Evolutionary conservation across 441 rosid species (phyloP).

Genomic region (Adansonia rubrostipa): DNA sequence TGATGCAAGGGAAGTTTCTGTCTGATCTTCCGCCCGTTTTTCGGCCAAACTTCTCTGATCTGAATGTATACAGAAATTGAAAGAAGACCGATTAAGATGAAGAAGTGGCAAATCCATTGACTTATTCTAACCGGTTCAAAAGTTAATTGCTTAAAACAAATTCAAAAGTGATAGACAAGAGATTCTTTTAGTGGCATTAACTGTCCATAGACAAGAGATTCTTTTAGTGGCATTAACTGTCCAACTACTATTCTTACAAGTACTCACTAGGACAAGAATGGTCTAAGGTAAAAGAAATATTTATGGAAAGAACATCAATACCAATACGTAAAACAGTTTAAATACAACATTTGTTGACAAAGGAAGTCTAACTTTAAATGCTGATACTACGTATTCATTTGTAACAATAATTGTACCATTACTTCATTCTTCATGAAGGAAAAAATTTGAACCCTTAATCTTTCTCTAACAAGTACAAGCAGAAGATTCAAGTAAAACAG

Average conservation of each 20-base stretch:
- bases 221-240: neutral
- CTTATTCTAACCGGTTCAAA: slow-evolving; percentile 11
- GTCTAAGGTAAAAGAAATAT: neutral
- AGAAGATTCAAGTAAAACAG: neutral
- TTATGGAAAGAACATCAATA: slow-evolving; percentile 1
- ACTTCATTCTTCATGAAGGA: neutral
- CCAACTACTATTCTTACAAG: neutral
- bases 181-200: neutral
- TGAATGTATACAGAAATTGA: slow-evolving; percentile 32
- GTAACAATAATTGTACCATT: slow-evolving; percentile 3
- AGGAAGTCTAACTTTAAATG: neutral
- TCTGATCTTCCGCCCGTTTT: slow-evolving; percentile 52
- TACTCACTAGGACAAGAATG: slow-evolving; percentile 2
- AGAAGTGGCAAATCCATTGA: neutral
- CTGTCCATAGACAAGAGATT: neutral
- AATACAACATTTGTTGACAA: neutral
- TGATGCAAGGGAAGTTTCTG: slow-evolving; percentile 59
- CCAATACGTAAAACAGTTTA: neutral
- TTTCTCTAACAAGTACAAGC: neutral
- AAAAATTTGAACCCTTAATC: neutral
- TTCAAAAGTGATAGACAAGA: neutral
- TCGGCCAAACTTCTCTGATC: slow-evolving; percentile 62
- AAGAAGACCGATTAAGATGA: slow-evolving; percentile 18
- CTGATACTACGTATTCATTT: neutral
- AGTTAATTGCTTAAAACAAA: slow-evolving; percentile 17